Conservation (phyloP, 257 asterid species). For the Lantana camara region DNA sequence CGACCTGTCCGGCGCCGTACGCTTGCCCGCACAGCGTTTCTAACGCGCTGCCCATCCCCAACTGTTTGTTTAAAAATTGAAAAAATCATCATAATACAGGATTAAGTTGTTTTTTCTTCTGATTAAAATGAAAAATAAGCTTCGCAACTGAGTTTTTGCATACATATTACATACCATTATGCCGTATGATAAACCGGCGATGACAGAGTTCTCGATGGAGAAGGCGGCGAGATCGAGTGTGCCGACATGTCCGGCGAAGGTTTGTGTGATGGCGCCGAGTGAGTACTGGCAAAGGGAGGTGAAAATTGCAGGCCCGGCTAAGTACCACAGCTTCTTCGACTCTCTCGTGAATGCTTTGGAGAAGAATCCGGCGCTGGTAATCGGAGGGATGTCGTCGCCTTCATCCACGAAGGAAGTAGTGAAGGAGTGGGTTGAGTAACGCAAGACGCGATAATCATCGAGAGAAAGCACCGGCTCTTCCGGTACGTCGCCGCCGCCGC, state of each 20-base stretch:
- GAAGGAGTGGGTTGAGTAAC: background rate
- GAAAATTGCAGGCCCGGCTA: constrained; percentile 57
- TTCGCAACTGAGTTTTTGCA: too few species aligned
- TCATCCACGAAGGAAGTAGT: constrained; percentile 45
- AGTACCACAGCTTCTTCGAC: constrained; percentile 43
- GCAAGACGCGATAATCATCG: background rate
- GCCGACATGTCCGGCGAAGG: too few species aligned
- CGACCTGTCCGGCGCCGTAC: constrained; percentile 48
- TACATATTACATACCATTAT: background rate
- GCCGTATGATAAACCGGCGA: background rate
- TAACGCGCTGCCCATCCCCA: constrained; percentile 67
- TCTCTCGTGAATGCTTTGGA: constrained; percentile 34
- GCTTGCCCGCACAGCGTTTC: constrained; percentile 69
- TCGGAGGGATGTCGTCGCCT: constrained; percentile 44
- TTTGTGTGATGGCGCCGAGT: constrained; percentile 30
- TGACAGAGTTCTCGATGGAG: background rate
- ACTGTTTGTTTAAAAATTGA: constrained; percentile 27
- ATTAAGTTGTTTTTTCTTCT: too few species aligned
- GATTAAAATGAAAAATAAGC: too few species aligned
- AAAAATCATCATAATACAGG: too few species aligned
- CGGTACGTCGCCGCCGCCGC: background rate
- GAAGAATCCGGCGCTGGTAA: constrained; percentile 30
- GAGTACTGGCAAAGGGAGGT: constrained; percentile 51
- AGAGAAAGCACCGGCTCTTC: background rate
- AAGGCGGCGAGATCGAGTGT: too few species aligned